Percentiles rank a stretch among this genome's conserved stretches.
phyloP scores from a whole-genome alignment of 371 early-diverging fungal genomes.

The Blastocladiella emersonii region DNA sequence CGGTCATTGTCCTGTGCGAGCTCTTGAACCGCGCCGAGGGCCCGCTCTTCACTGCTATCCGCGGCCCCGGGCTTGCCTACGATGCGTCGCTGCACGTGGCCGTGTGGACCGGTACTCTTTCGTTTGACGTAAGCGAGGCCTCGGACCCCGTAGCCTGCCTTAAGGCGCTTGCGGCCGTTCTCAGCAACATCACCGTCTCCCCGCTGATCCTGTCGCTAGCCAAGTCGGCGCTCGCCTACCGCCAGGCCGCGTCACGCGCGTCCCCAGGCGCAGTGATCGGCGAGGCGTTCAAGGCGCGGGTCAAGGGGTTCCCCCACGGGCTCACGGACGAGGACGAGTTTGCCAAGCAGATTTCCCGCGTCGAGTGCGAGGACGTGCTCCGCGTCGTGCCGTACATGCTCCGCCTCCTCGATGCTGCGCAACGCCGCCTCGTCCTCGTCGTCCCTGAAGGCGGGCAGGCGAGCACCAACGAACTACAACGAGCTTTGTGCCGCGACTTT shows the following conservation, averaged over 20 bases:
- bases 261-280: no score
- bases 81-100: constrained; percentile 32
- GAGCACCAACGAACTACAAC: no score
- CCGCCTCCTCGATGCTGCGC: no score
- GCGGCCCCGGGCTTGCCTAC: constrained; percentile 63
- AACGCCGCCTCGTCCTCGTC: no score
- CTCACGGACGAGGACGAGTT: no score
- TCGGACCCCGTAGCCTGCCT: constrained; percentile 28
- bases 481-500: no score
- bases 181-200: neutral
- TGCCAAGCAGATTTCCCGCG: no score
- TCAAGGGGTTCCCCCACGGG: no score
- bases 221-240: neutral
- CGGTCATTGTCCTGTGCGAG: constrained; percentile 35
- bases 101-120: constrained; percentile 40
- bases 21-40: constrained; percentile 53
- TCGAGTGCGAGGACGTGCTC: no score
- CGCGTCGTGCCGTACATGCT: no score
- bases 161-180: constrained; percentile 20
- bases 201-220: neutral
- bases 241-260: neutral
- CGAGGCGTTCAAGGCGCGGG: no score
- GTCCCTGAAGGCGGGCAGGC: no score
- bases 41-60: constrained; percentile 49
- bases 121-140: constrained; percentile 34